Evolutionary conservation across 352 stramenopile genomes (phyloP).

Genomic region (Globisporangium takayamanum): DNA sequence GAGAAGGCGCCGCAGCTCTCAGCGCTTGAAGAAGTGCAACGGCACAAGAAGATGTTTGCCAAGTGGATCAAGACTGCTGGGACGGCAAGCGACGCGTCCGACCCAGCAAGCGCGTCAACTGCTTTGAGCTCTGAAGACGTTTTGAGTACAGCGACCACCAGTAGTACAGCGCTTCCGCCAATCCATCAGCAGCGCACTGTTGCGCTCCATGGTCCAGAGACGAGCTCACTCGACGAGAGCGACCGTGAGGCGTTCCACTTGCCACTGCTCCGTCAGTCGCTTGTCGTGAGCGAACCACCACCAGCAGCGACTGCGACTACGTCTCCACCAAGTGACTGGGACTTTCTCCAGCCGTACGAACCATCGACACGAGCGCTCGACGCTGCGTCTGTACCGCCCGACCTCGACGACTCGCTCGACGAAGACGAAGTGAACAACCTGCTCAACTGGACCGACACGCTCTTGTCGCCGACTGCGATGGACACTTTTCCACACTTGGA

Average conservation of each 20-base stretch:
- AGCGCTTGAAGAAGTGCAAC: conserved; percentile 53
- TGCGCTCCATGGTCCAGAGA: not conserved
- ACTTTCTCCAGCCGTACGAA: conserved; percentile 15
- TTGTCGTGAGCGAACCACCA: not conserved
- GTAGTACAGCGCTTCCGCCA: not conserved
- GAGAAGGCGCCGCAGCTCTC: conserved; percentile 24
- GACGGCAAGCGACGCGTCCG: not conserved
- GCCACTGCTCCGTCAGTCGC: conserved; percentile 1
- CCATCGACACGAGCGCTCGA: conserved; percentile 5
- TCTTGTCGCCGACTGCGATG: conserved; percentile 39
- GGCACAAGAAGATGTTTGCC: conserved; percentile 65
- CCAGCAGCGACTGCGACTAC: not conserved
- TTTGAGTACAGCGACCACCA: not conserved
- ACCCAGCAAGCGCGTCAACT: not conserved
- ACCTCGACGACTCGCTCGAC: conserved; percentile 64
- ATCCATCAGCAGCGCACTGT: conserved; percentile 5
- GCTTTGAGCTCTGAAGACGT: not conserved
- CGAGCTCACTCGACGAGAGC: not conserved
- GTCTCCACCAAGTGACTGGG: conserved; percentile 9
- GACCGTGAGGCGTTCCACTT: not conserved
- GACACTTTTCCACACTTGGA: conserved; percentile 38
- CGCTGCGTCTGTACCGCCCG: not conserved
- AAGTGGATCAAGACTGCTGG: conserved; percentile 50
- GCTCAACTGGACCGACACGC: conserved; percentile 72
- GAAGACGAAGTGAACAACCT: conserved; percentile 75